These are phyloP conservation scores for Aspergillus asperescens DNA, from an alignment of 495 filamentous ascomycete species.

Conservation along the genomic window DNA sequence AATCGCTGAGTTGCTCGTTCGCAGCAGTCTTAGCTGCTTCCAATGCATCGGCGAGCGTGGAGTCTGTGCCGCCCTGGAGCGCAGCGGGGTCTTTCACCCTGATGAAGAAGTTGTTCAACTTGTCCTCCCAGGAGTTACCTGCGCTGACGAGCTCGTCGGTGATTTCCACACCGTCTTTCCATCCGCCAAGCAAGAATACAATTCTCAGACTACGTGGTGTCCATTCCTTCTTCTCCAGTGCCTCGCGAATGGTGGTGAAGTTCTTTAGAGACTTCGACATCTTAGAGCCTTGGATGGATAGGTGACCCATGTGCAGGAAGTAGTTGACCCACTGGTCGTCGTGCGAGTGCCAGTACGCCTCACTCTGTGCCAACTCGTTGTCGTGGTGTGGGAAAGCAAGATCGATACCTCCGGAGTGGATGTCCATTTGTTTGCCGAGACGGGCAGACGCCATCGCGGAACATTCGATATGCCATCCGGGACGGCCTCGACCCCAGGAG, in stretches of 20 bases:
- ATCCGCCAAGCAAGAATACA: slow-evolving; percentile 79
- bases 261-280: slow-evolving; percentile 97
- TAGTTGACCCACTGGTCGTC: slow-evolving; percentile 85
- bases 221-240: slow-evolving; percentile 67
- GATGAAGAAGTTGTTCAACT: slow-evolving; percentile 86
- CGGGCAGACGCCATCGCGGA: slow-evolving; percentile 90
- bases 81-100: slow-evolving; percentile 51
- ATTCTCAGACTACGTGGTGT: slow-evolving; percentile 77
- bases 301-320: slow-evolving; percentile 93
- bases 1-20: slow-evolving; percentile 68
- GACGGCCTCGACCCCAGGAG: slow-evolving; percentile 80
- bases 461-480: slow-evolving; percentile 98
- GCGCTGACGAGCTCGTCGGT: slow-evolving; percentile 71
- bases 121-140: slow-evolving; percentile 73
- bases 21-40: slow-evolving; percentile 60
- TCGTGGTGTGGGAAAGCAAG: slow-evolving; percentile 95
- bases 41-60: slow-evolving; percentile 40
- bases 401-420: slow-evolving; percentile 92
- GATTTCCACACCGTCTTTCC: slow-evolving; percentile 90
- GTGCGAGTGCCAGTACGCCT: slow-evolving; percentile 67
- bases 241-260: slow-evolving; percentile 90
- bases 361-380: slow-evolving; percentile 90
- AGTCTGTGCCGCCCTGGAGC: slow-evolving; percentile 36
- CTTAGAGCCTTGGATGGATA: slow-evolving; percentile 84
- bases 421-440: slow-evolving; percentile 77